Conservation (phyloP, 1,284 basidiomycete genomes). For the Melampsora larici-populina region DNA sequence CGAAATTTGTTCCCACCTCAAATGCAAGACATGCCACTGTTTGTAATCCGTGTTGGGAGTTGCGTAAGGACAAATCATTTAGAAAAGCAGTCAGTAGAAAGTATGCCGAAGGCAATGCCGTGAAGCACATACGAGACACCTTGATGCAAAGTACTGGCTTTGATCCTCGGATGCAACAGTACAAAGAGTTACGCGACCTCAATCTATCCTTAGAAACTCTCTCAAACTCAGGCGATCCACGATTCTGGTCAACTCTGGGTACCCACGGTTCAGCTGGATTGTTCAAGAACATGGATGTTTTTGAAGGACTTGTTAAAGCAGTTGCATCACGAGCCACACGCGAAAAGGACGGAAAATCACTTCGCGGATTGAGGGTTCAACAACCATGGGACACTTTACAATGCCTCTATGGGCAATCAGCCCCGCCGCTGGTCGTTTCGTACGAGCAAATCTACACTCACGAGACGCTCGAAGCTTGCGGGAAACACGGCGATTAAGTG, state of each 20-base stretch:
- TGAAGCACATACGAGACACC: background rate
- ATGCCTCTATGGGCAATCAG: conserved; percentile 4
- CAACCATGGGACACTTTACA: background rate
- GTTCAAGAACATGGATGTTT: background rate
- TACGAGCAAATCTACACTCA: background rate
- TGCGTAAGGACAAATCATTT: too few species aligned
- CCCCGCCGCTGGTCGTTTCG: background rate
- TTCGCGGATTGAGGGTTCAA: background rate
- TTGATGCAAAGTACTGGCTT: background rate
- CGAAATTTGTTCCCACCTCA: background rate
- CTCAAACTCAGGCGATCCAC: background rate
- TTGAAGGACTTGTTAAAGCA: conserved; percentile 2
- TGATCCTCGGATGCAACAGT: background rate
- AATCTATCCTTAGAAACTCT: background rate
- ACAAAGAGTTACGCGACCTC: background rate
- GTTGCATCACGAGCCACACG: background rate
- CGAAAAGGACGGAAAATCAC: background rate
- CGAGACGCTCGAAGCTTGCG: background rate
- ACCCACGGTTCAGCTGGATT: background rate
- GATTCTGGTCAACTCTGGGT: background rate
- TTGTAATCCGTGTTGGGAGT: background rate
- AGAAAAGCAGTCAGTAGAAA: background rate
- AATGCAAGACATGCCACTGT: background rate
- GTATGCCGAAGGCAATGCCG: background rate
- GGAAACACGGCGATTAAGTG: background rate